Percentiles rank a stretch among this genome's conserved stretches.
phyloP scores from a whole-genome alignment of 805 yeast genomes.

The Geotrichum ghanense region DNA sequence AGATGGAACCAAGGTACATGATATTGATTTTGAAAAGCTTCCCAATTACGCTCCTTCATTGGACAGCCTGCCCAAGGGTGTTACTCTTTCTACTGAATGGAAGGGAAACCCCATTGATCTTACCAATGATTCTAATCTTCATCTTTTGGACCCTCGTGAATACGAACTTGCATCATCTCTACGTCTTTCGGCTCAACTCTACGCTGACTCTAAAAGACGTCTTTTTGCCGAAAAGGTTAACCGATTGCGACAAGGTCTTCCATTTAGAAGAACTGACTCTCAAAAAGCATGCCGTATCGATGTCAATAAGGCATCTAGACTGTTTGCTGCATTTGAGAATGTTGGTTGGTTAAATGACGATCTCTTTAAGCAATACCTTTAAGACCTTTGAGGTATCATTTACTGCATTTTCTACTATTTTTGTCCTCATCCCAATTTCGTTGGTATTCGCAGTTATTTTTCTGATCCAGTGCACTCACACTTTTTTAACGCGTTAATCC shows the following conservation, averaged over 20 bases:
- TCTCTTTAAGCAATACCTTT: constrained; percentile 42
- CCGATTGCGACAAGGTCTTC: constrained; percentile 54
- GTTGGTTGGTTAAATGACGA: constrained; percentile 86
- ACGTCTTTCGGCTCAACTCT: constrained; percentile 77
- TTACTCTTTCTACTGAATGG: constrained; percentile 87
- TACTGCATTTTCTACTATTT: not conserved
- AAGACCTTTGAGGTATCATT: constrained; percentile 7
- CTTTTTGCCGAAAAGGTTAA: constrained; percentile 82
- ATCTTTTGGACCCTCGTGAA: constrained; percentile 85
- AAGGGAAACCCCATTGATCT: constrained; percentile 96
- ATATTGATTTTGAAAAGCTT: constrained; percentile 28
- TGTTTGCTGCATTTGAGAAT: constrained; percentile 81
- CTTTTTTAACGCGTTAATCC: too few species aligned
- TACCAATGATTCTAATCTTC: constrained; percentile 58
- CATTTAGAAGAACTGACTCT: constrained; percentile 93
- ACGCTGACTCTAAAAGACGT: constrained; percentile 67
- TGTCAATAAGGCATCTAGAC: constrained; percentile 87
- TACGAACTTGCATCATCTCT: constrained; percentile 74
- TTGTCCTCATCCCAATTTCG: not conserved
- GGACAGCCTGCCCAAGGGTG: constrained; percentile 50
- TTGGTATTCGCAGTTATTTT: constrained; percentile 2
- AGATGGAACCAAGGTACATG: constrained; percentile 27
- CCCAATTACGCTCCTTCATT: constrained; percentile 78
- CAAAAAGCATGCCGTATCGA: constrained; percentile 97
- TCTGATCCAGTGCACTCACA: too few species aligned